phyloP scores from a whole-genome alignment of 192 early-diverging fungal species.

The Umbelopsis sp. region DNA sequence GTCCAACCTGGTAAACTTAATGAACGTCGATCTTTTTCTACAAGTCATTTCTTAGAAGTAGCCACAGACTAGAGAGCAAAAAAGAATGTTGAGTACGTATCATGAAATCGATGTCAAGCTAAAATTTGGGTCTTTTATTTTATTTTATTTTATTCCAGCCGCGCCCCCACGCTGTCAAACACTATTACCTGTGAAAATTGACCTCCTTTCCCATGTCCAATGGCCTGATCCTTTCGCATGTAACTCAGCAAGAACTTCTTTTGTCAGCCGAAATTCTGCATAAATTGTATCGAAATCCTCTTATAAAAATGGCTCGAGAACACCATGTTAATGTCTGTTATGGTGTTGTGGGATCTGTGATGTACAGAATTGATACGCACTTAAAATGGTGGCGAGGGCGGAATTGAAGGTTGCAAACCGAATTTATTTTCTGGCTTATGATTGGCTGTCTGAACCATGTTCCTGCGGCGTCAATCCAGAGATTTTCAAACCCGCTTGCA shows the following conservation, averaged over 20 bases:
- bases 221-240: not conserved
- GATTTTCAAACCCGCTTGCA: conserved; percentile 4
- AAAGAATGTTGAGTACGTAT: not conserved
- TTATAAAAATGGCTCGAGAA: not conserved
- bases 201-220: too few species aligned
- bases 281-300: too few species aligned
- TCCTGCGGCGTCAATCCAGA: conserved; percentile 10
- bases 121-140: not conserved
- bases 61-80: not conserved
- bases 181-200: not conserved
- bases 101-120: not conserved
- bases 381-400: not conserved
- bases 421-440: not conserved
- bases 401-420: conserved; percentile 3
- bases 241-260: not conserved
- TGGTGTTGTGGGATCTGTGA: too few species aligned
- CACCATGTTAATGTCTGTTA: too few species aligned
- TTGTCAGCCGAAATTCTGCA: too few species aligned
- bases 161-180: not conserved
- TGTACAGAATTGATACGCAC: too few species aligned
- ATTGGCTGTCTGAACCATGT: conserved; percentile 2
- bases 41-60: not conserved
- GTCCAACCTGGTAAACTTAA: too few species aligned
- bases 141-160: not conserved
- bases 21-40: too few species aligned